Conservation (phyloP, 2,329 filamentous ascomycete genomes). For the Trichoderma citrinoviride region DNA sequence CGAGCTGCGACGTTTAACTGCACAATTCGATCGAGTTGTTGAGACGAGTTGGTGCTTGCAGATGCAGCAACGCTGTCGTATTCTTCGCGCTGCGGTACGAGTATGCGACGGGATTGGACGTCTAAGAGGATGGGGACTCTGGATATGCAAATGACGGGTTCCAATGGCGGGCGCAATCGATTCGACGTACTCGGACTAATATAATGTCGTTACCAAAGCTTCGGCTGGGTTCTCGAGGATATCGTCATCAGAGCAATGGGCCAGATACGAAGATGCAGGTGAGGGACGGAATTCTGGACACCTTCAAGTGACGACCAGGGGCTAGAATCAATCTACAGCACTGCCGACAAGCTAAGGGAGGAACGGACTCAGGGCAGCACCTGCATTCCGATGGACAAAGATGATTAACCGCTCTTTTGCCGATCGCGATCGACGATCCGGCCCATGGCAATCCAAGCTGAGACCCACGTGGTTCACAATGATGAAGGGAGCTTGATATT, state of each 20-base stretch:
- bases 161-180: neutral
- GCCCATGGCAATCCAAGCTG: neutral
- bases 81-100: neutral
- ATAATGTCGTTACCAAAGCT: neutral
- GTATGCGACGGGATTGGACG: neutral
- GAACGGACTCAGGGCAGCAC: neutral
- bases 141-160: neutral
- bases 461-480: neutral
- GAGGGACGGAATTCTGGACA: neutral
- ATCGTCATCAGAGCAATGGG: neutral
- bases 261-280: neutral
- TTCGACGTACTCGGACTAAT: neutral
- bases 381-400: neutral
- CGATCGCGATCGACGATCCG: neutral
- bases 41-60: neutral
- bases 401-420: neutral
- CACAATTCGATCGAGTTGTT: neutral
- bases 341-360: neutral
- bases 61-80: neutral
- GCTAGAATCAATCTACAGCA: neutral
- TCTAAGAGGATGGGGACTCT: neutral
- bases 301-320: neutral
- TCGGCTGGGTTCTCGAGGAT: neutral
- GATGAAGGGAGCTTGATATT: too few species aligned
- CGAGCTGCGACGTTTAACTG: neutral